A percentile compares a stretch with the other conserved stretches of the same genome.
Conservation (phyloP, 345 rosid species). For the Lagerstroemia speciosa region DNA sequence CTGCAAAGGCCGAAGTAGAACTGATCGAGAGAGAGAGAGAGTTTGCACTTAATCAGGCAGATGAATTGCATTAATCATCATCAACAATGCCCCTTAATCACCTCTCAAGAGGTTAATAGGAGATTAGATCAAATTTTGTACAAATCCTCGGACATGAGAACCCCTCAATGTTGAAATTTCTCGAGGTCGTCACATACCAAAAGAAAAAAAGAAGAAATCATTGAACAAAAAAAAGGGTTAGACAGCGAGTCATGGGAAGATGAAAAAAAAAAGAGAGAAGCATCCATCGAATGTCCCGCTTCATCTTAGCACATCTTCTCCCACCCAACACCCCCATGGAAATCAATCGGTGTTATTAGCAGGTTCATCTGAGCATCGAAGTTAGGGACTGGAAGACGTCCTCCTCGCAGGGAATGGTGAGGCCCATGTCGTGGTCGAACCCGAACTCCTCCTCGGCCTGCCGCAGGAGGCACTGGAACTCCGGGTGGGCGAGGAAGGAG, state of each 20-base stretch:
- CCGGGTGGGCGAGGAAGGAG: conserved; percentile 25
- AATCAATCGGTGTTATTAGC: too few species aligned
- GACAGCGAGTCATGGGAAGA: neutral
- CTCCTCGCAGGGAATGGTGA: conserved; percentile 39
- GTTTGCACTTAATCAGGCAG: too few species aligned
- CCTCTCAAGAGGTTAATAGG: too few species aligned
- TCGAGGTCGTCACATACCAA: neutral
- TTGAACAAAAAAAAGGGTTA: neutral
- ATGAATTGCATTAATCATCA: too few species aligned
- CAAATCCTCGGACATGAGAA: neutral
- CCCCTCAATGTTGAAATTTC: neutral
- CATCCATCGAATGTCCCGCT: neutral
- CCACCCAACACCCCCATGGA: neutral
- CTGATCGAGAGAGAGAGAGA: too few species aligned
- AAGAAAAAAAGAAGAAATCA: neutral
- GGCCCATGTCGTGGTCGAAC: conserved; percentile 29
- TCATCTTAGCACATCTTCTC: neutral
- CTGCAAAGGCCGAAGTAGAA: too few species aligned
- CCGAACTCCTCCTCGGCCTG: conserved; percentile 35
- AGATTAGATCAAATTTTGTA: too few species aligned
- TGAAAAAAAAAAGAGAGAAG: neutral
- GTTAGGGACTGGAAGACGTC: conserved; percentile 18
- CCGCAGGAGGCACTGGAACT: conserved; percentile 24
- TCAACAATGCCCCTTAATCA: too few species aligned
- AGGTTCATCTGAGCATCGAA: conserved; percentile 11